Evolutionary conservation across 805 yeast genomes (phyloP).

Genomic region (Saturnispora dispora): DNA sequence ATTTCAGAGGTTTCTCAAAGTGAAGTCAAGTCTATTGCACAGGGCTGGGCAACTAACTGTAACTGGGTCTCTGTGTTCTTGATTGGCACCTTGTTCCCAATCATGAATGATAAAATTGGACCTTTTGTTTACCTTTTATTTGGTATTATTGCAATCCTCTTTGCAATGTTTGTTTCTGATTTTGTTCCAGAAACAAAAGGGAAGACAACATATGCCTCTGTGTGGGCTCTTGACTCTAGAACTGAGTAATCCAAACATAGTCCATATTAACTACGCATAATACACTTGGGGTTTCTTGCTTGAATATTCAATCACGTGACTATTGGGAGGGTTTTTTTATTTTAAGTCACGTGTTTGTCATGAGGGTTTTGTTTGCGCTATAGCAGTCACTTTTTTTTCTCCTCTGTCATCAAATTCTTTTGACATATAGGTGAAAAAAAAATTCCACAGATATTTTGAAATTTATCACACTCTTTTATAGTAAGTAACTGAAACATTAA

Average conservation of each 20-base stretch:
- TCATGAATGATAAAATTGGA: conserved; percentile 54
- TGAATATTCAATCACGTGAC: no score
- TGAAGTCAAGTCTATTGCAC: conserved; percentile 77
- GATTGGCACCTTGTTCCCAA: conserved; percentile 75
- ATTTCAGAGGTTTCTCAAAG: conserved; percentile 83
- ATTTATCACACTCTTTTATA: background rate
- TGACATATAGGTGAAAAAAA: background rate
- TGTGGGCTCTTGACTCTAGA: conserved; percentile 39
- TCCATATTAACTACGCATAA: background rate
- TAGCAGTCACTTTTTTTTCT: conserved; percentile 4
- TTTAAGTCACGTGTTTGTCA: conserved; percentile 6
- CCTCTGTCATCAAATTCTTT: background rate
- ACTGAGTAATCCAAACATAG: background rate
- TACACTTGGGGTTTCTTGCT: no score
- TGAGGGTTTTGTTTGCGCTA: conserved; percentile 4
- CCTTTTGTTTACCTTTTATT: conserved; percentile 73
- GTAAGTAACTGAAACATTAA: conserved; percentile 13
- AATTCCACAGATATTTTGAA: background rate
- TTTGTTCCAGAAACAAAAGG: conserved; percentile 75
- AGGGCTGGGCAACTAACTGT: conserved; percentile 83
- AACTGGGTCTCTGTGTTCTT: conserved; percentile 88
- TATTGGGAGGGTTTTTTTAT: background rate
- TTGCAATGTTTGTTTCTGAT: conserved; percentile 37
- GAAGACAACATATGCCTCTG: conserved; percentile 48
- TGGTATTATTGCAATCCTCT: conserved; percentile 44